Percentiles rank a stretch among this genome's conserved stretches.
Evolutionary conservation across 2,329 filamentous ascomycete genomes (phyloP).

Genomic region (Ophiobolus disseminans): DNA sequence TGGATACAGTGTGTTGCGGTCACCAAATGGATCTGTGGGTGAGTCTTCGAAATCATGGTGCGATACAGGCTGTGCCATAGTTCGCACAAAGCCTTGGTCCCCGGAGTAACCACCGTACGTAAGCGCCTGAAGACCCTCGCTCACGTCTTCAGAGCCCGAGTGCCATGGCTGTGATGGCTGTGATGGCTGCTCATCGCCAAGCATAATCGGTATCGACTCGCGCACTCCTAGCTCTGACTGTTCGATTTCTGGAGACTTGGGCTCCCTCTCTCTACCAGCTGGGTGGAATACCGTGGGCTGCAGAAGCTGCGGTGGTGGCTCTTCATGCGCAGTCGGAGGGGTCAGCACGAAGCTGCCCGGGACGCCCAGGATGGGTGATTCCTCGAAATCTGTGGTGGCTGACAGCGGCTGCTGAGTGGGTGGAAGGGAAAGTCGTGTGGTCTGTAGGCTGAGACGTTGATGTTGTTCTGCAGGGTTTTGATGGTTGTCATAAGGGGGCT

Average conservation of each 20-base stretch:
- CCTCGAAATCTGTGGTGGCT: constrained; percentile 56
- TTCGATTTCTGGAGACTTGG: constrained; percentile 27
- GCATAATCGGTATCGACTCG: constrained; percentile 64
- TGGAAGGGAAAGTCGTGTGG: constrained; percentile 33
- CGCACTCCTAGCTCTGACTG: constrained; percentile 59
- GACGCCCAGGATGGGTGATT: constrained; percentile 72
- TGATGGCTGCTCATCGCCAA: constrained; percentile 49
- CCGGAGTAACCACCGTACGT: constrained; percentile 18
- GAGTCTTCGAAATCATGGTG: constrained; percentile 45
- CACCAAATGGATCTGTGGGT: constrained; percentile 40
- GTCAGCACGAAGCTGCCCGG: constrained; percentile 65
- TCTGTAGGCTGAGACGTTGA: constrained; percentile 37
- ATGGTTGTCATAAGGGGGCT: constrained; percentile 14
- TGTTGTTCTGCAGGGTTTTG: constrained; percentile 14
- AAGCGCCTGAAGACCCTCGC: constrained; percentile 17
- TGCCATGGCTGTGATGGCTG: constrained; percentile 20
- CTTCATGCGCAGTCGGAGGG: constrained; percentile 30
- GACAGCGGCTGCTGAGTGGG: constrained; percentile 42
- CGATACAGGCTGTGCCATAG: constrained; percentile 15
- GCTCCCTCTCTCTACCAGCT: constrained; percentile 11
- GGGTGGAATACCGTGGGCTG: constrained; percentile 40
- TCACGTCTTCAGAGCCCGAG: constrained; percentile 11
- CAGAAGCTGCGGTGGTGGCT: constrained; percentile 32
- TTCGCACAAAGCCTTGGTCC: constrained; percentile 21
- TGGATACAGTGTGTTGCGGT: constrained; percentile 43